phyloP scores from a whole-genome alignment of 2,329 filamentous ascomycete species.

The Byssoonygena ceratinophila region DNA sequence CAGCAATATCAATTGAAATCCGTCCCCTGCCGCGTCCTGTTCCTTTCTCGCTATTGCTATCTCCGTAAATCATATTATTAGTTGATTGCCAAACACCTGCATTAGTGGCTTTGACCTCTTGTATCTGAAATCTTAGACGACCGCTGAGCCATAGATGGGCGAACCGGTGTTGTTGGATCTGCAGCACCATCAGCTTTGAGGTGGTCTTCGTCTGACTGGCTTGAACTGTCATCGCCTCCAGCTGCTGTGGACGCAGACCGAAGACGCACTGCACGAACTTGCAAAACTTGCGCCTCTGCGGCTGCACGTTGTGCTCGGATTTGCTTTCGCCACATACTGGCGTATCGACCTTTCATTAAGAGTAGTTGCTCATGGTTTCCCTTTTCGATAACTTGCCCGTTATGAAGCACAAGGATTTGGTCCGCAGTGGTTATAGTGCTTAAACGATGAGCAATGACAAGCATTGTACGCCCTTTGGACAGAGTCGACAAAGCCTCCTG shows the following conservation, averaged over 20 bases:
- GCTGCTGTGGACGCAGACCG: constrained; percentile 33
- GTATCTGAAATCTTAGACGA: constrained; percentile 11
- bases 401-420: constrained; percentile 68
- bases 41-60: constrained; percentile 2
- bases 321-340: constrained; percentile 82
- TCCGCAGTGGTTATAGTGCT: constrained; percentile 79
- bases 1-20: constrained; percentile 2
- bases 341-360: constrained; percentile 59
- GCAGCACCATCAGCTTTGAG: not conserved
- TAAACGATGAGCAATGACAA: constrained; percentile 86
- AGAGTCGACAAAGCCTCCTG: constrained; percentile 75
- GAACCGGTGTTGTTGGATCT: constrained; percentile 9
- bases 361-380: constrained; percentile 72
- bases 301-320: constrained; percentile 64
- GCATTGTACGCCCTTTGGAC: constrained; percentile 74
- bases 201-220: constrained; percentile 40
- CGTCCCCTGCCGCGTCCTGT: not conserved
- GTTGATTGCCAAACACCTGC: not conserved
- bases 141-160: constrained; percentile 13
- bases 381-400: constrained; percentile 64
- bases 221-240: constrained; percentile 37
- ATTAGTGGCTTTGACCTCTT: not conserved
- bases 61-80: not conserved
- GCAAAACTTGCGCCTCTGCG: constrained; percentile 45
- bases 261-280: constrained; percentile 35